Conservation (phyloP, 352 stramenopile genomes). For the Stephanocyclus meneghinianus region DNA sequence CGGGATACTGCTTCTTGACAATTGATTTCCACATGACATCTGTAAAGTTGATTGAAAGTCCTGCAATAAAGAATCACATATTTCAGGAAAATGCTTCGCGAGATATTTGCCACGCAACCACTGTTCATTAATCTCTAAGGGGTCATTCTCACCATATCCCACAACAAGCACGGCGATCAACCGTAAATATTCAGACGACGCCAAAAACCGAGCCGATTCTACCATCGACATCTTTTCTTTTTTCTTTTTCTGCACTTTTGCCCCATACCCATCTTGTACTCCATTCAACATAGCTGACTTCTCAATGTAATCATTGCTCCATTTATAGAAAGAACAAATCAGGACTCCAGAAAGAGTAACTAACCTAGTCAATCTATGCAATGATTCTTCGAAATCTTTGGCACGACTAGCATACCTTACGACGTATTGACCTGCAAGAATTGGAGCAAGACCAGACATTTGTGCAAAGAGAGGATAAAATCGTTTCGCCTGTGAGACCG, state of each 20-base stretch:
- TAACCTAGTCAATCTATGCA: conserved; percentile 71
- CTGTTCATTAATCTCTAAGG: not conserved
- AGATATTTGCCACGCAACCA: not conserved
- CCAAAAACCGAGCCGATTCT: conserved; percentile 80
- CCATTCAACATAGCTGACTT: conserved; percentile 26
- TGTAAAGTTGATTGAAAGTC: conserved; percentile 86
- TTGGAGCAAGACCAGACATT: conserved; percentile 80
- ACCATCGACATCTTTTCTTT: conserved; percentile 81
- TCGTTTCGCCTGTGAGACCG: conserved; percentile 83
- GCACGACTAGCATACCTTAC: conserved; percentile 74
- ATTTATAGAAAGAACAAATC: conserved; percentile 82
- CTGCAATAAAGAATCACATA: conserved; percentile 4
- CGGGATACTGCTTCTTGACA: conserved; percentile 84
- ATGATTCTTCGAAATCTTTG: conserved; percentile 62
- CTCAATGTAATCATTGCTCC: conserved; percentile 65
- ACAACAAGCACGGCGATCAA: conserved; percentile 83
- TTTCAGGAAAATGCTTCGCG: not conserved
- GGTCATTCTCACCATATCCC: conserved; percentile 72
- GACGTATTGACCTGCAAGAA: conserved; percentile 78
- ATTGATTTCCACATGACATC: conserved; percentile 88
- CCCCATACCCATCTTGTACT: not conserved
- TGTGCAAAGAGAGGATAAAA: conserved; percentile 87
- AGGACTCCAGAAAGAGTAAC: conserved; percentile 73
- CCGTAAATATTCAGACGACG: conserved; percentile 82
- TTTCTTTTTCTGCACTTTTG: conserved; percentile 59